Evolutionary conservation across 169 alveolate species (phyloP), one percentile per base, ranked within the genome.

Genomic region (Plasmodium relictum): DNA sequence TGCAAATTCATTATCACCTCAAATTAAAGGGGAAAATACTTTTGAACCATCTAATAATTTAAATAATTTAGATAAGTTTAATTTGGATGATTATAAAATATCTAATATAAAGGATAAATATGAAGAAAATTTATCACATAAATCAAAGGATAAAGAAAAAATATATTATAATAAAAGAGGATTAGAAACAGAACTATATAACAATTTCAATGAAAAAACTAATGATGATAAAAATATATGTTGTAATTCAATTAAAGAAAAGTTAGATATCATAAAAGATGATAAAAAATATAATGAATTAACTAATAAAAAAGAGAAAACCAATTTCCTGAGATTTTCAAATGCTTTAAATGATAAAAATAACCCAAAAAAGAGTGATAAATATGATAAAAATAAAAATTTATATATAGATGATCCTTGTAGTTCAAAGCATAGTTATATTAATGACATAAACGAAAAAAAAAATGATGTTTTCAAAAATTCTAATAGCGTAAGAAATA

Each of bases 1-100:
- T 61, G 83, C 74, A 37, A 56, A 56, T 22, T 69, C 86, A 1
- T 12, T 68, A 62, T 69, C 85, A 42, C 71, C 91, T 8, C 48
- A 69, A 20, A 6, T 50, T 24, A 73, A 83, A 61, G 52, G 73
- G 20, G 72, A 83, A 24, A 26, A 12, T 45, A 83, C 68, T 48
- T 48, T 69, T 39, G 50, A 78, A 16, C 20, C 52, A 18, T 22
- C 24, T n/a, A n/a, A 22, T 37, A 63, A 20, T 7, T 37, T 72
- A 69, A 62, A 58, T 54, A 56, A 69, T 41, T 20, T 18, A n/a
- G 50, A 78, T n/a, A 22, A 48, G 50, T 63, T 78, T 59, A 58
- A 50, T 42, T 44, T 22, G 7, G 45, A 37, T 26, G 20, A 31
- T 26, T 61, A 20, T 16, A 39, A 54, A 26, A 9, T 42, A 39